A percentile compares a stretch with the other conserved stretches of the same genome.
Evolutionary conservation across 805 yeast species (phyloP).

Genomic region (Saccharomycopsis babjevae): DNA sequence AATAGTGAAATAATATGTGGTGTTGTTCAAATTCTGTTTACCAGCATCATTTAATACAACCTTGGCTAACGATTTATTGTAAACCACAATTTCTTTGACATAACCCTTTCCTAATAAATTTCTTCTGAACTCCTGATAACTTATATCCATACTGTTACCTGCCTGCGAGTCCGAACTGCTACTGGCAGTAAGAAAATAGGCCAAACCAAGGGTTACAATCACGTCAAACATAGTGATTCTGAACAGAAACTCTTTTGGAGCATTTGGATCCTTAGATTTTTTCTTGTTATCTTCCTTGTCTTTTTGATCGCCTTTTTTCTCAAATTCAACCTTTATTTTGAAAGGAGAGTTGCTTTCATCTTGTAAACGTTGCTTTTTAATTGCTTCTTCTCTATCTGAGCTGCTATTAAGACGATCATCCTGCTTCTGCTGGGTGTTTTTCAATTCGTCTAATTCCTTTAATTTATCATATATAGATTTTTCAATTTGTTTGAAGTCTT

Average conservation of each 20-base stretch:
- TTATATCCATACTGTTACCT: slow-evolving; percentile 36
- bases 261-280: slow-evolving; percentile 7
- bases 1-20: slow-evolving; percentile 49
- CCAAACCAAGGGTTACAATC: slow-evolving; percentile 5
- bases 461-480: slow-evolving; percentile 3
- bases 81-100: slow-evolving; percentile 64
- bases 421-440: not conserved
- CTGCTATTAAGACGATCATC: not conserved
- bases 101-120: slow-evolving; percentile 65
- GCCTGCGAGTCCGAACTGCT: not conserved
- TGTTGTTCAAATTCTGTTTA: slow-evolving; percentile 33
- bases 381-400: not conserved
- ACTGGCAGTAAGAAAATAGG: slow-evolving; percentile 1
- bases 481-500: slow-evolving; percentile 1
- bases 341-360: slow-evolving; percentile 1
- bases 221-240: slow-evolving; percentile 13
- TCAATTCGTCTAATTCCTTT: slow-evolving; percentile 1
- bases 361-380: not conserved
- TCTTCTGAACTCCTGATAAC: slow-evolving; percentile 87
- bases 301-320: slow-evolving; percentile 1
- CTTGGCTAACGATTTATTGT: slow-evolving; percentile 66
- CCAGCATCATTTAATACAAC: slow-evolving; percentile 58
- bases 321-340: slow-evolving; percentile 4
- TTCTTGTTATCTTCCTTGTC: not conserved
- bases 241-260: slow-evolving; percentile 7